Conservation (phyloP, 139 green algal species). For the Desmodesmus armatus region DNA sequence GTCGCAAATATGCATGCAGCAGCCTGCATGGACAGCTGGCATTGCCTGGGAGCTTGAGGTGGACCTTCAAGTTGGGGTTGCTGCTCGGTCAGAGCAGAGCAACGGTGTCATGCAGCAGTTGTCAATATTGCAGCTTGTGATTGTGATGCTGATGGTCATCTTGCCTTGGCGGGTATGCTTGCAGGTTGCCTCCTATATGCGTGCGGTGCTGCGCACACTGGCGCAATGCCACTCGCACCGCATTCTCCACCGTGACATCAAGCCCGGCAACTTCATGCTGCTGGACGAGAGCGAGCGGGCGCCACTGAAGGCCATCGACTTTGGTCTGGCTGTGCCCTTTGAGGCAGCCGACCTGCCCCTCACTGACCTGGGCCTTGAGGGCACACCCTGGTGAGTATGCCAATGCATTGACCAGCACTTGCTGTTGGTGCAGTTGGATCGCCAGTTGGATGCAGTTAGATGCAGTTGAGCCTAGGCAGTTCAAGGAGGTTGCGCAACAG, state of each 20-base stretch:
- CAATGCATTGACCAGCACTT: too few relatives aligned
- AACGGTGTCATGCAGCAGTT: background rate
- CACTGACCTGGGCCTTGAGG: slow-evolving; percentile 84
- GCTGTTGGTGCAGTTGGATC: too few relatives aligned
- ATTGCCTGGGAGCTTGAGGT: too few relatives aligned
- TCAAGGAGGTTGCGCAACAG: too few relatives aligned
- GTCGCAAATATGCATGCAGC: too few relatives aligned
- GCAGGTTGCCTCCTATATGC: slow-evolving; percentile 79
- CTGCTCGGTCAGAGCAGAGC: too few relatives aligned
- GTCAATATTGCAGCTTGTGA: too few relatives aligned
- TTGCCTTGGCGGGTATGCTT: background rate
- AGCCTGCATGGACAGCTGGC: too few relatives aligned
- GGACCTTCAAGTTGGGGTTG: too few relatives aligned
- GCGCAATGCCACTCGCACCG: slow-evolving; percentile 80
- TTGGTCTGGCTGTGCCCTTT: slow-evolving; percentile 87
- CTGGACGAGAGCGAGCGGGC: slow-evolving; percentile 66
- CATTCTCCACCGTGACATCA: slow-evolving; percentile 91
- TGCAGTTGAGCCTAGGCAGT: too few relatives aligned
- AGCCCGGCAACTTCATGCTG: slow-evolving; percentile 94
- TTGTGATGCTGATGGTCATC: background rate
- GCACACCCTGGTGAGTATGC: slow-evolving; percentile 88
- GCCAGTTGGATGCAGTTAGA: too few relatives aligned
- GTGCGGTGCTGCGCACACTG: slow-evolving; percentile 74
- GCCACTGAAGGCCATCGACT: slow-evolving; percentile 90
- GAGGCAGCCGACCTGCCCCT: slow-evolving; percentile 72